A percentile compares a stretch with the other conserved stretches of the same genome.
Evolutionary conservation across 441 rosid genomes (phyloP).

Genomic region (Kokia cookei): DNA sequence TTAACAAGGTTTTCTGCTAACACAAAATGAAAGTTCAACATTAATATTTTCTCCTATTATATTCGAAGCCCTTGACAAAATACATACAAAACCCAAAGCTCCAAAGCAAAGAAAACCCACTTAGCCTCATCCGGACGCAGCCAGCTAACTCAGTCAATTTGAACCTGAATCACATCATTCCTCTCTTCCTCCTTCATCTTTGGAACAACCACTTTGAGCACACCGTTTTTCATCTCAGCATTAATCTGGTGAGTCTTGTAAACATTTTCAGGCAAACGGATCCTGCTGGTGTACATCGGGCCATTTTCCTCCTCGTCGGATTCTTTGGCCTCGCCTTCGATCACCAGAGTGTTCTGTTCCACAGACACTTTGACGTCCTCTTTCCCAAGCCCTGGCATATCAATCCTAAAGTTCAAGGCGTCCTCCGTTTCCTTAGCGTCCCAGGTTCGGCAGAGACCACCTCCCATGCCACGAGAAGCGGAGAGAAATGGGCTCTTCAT

Average conservation of each 20-base stretch:
- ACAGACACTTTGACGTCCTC: conserved; percentile 56
- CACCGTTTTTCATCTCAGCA: conserved; percentile 79
- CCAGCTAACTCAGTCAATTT: not conserved
- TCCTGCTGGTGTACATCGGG: conserved; percentile 42
- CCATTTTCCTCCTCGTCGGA: conserved; percentile 18
- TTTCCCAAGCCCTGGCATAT: conserved; percentile 63
- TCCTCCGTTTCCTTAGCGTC: conserved; percentile 53
- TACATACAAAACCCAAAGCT: not conserved
- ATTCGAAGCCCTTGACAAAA: not conserved
- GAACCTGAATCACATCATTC: conserved; percentile 2
- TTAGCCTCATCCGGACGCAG: not conserved
- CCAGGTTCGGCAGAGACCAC: conserved; percentile 44
- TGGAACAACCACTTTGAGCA: conserved; percentile 49
- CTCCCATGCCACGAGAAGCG: conserved; percentile 33
- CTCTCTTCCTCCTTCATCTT: conserved; percentile 40
- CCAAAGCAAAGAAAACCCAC: not conserved
- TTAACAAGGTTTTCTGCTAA: not conserved
- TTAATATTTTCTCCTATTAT: not conserved
- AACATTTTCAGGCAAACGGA: conserved; percentile 36
- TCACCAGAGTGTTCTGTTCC: conserved; percentile 53
- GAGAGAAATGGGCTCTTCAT: conserved; percentile 43
- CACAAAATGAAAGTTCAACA: not conserved
- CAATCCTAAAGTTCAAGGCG: conserved; percentile 36
- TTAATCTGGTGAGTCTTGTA: conserved; percentile 41
- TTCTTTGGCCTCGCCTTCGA: conserved; percentile 45